Conservation (phyloP, 768 basidiomycete genomes). For the Pleurotus tuber-regium region DNA sequence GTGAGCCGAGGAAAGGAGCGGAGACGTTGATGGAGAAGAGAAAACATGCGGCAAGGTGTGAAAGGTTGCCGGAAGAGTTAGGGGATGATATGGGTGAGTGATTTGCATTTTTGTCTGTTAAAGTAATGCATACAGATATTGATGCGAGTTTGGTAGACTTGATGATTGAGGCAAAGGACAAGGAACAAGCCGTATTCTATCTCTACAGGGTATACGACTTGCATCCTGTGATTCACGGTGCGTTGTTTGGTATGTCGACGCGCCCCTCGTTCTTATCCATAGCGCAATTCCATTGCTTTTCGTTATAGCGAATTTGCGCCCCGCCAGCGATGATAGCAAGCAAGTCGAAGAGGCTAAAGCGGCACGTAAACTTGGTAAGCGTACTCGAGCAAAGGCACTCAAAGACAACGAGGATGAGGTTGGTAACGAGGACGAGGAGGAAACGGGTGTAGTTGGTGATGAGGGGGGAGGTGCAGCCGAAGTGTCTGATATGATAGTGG, state of each 20-base stretch:
- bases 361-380: too few species aligned
- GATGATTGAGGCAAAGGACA: slow-evolving; percentile 94
- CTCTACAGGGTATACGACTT: slow-evolving; percentile 76
- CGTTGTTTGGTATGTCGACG: too few species aligned
- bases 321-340: slow-evolving; percentile 3
- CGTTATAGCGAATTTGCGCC: slow-evolving; percentile 9
- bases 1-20: slow-evolving; percentile 85
- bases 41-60: slow-evolving; percentile 84
- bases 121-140: slow-evolving; percentile 12
- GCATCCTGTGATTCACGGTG: slow-evolving; percentile 59
- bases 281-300: not conserved
- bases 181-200: slow-evolving; percentile 92
- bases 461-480: not conserved
- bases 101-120: slow-evolving; percentile 9
- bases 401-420: not conserved
- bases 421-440: not conserved
- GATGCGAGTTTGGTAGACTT: slow-evolving; percentile 48
- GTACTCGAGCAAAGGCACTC: not conserved
- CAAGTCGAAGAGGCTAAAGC: slow-evolving; percentile 3
- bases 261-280: not conserved
- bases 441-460: not conserved
- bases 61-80: slow-evolving; percentile 58
- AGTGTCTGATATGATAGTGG: not conserved
- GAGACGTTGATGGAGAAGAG: slow-evolving; percentile 80
- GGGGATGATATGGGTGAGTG: slow-evolving; percentile 64